Evolutionary conservation across 2,329 filamentous ascomycete species (phyloP), one percentile per base, ranked within the genome.

Genomic region (Microcera coccophila): DNA sequence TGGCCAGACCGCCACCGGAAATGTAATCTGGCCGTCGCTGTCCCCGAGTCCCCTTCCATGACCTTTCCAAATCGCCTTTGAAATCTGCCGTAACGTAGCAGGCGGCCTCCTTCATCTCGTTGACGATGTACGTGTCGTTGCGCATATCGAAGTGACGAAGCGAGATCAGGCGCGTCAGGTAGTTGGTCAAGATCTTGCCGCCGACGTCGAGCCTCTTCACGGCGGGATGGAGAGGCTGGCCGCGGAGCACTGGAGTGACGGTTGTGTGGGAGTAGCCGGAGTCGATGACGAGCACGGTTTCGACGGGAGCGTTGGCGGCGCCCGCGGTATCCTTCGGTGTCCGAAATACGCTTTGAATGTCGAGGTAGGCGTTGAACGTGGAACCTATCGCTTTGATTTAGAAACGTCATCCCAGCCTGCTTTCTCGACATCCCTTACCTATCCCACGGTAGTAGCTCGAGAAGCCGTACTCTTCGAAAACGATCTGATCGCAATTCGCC

Each of bases 391-490:
- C 14, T 16, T 12, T 14, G 44, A 4, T 2, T 16, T 21, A 16
- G 20, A 4, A 19, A 17, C n/a, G n/a, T n/a, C n/a, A n/a, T n/a
- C n/a, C n/a, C n/a, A n/a, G n/a, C n/a, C n/a, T n/a, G n/a, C n/a
- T n/a, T n/a, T 8, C 20, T 16, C 7, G 35, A 22, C 8, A 14
- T 1, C 7, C 55, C 71, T 45, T 63, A 79, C 87, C 87, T 50
- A 87, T 72, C 44, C 80, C 83, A 47, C 93, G 81, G 52, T 85
- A 85, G 67, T 95, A 95, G 53, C 86, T 85, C 10, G 84, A 79
- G 66, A 98, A 98, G 3, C 88, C 88, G 70, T 93, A 98, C 62
- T 97, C 90, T 62, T 98, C 93, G 71, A 98, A 97, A 2, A 97
- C 81, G 61, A 98, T 89, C 70, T 98, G 91, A 60, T 98, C 93